phyloP scores from a whole-genome alignment of 208 protist species.

The Leishmania martiniquensis region DNA sequence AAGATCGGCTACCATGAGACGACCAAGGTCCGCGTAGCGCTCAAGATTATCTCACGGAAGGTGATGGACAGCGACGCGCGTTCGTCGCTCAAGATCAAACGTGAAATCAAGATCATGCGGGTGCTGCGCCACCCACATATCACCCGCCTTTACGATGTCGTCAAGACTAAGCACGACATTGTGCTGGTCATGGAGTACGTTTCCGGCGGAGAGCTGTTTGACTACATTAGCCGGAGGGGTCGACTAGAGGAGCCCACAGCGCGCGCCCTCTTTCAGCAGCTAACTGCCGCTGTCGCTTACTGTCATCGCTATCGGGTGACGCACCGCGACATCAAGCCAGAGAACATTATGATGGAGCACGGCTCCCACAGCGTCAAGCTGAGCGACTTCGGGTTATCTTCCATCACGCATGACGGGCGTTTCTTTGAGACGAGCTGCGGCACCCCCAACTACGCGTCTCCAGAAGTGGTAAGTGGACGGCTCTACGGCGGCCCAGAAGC shows the following conservation, averaged over 20 bases:
- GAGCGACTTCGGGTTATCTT: constrained; percentile 87
- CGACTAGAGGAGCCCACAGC: constrained; percentile 91
- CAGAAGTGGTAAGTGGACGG: constrained; percentile 78
- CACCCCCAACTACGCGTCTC: constrained; percentile 87
- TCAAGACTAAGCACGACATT: constrained; percentile 96
- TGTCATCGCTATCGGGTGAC: constrained; percentile 95
- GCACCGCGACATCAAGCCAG: constrained; percentile 96
- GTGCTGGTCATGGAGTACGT: constrained; percentile 99
- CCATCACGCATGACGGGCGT: constrained; percentile 72
- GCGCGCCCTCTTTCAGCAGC: constrained; percentile 97
- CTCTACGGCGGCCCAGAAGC: constrained; percentile 80
- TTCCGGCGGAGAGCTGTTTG: constrained; percentile 97
- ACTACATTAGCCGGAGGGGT: constrained; percentile 97
- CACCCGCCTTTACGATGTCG: constrained; percentile 97
- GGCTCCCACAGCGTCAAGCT: constrained; percentile 76
- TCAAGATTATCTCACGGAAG: constrained; percentile 84
- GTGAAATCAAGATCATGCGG: constrained; percentile 98
- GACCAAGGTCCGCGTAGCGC: constrained; percentile 83
- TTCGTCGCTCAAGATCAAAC: constrained; percentile 89
- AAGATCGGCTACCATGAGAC: constrained; percentile 95
- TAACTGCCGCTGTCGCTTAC: constrained; percentile 97
- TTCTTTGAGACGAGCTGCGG: constrained; percentile 91
- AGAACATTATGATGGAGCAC: constrained; percentile 94
- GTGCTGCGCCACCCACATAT: constrained; percentile 98
- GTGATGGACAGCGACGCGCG: constrained; percentile 73